These are phyloP conservation scores for Solanum stenotomum DNA, from an alignment of 257 asterid species.

Conservation along the genomic window DNA sequence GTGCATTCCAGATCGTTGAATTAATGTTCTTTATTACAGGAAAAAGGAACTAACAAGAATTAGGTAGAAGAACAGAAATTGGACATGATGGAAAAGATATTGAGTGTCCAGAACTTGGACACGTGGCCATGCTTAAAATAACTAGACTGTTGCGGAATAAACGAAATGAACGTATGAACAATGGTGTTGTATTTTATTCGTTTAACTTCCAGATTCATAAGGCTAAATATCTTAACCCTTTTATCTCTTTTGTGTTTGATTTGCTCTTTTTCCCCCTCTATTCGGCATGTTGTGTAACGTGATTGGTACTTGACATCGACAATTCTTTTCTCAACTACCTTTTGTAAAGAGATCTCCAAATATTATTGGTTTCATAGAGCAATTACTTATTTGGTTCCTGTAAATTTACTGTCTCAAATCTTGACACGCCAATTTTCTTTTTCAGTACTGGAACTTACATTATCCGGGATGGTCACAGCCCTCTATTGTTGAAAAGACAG, in stretches of 20 bases:
- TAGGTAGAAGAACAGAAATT: background rate
- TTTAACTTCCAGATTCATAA: background rate
- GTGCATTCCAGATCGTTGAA: background rate
- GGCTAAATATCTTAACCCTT: background rate
- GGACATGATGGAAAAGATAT: background rate
- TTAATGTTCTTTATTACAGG: background rate
- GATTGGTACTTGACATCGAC: background rate
- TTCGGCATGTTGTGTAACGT: background rate
- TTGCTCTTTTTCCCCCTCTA: background rate
- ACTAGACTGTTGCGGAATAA: background rate
- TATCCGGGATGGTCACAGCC: conserved; percentile 9
- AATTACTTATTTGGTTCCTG: background rate
- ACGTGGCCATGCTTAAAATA: background rate
- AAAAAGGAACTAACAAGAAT: background rate
- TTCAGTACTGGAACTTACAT: background rate
- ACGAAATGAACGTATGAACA: background rate
- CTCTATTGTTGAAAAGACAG: background rate
- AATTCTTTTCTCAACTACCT: background rate
- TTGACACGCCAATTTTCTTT: background rate
- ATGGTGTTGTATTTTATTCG: background rate
- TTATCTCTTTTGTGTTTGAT: background rate
- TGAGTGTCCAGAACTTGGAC: background rate
- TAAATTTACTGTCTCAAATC: background rate
- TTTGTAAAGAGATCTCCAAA: background rate
- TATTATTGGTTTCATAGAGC: background rate